Evolutionary conservation across 805 yeast genomes (phyloP).

Genomic region (Saturnispora silvae): DNA sequence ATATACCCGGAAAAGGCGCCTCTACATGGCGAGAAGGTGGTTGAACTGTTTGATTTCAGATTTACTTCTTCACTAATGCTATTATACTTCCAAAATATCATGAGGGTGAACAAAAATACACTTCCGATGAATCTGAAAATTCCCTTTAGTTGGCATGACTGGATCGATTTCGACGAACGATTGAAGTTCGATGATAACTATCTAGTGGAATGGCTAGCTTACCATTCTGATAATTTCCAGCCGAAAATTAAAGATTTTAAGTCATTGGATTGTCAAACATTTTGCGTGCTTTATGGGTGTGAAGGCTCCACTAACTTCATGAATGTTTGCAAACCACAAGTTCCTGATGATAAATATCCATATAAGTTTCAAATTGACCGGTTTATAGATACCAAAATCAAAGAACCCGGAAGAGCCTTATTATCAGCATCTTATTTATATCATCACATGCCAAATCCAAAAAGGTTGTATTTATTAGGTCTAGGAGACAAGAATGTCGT

Average conservation of each 20-base stretch:
- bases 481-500: slow-evolving; percentile 11
- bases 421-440: slow-evolving; percentile 28
- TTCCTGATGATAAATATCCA: slow-evolving; percentile 13
- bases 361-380: slow-evolving; percentile 18
- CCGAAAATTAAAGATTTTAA: slow-evolving; percentile 6
- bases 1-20: slow-evolving; percentile 7
- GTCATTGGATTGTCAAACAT: slow-evolving; percentile 6
- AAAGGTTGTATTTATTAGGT: slow-evolving; percentile 16
- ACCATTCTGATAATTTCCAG: slow-evolving; percentile 9
- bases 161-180: slow-evolving; percentile 21
- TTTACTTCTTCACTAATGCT: slow-evolving; percentile 12
- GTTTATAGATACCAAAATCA: slow-evolving; percentile 18
- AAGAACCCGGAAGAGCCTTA: slow-evolving; percentile 24
- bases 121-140: slow-evolving; percentile 13
- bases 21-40: not conserved
- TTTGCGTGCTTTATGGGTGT: slow-evolving; percentile 16
- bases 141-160: slow-evolving; percentile 24
- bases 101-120: slow-evolving; percentile 1
- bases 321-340: slow-evolving; percentile 4
- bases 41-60: slow-evolving; percentile 14
- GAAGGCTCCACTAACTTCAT: slow-evolving; percentile 14
- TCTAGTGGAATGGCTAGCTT: slow-evolving; percentile 11
- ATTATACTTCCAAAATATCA: slow-evolving; percentile 9
- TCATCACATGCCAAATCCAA: slow-evolving; percentile 24
- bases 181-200: slow-evolving; percentile 16